phyloP scores from a whole-genome alignment of 225 moss, liverwort and hornwort genomes.

The Polytrichum commune region DNA sequence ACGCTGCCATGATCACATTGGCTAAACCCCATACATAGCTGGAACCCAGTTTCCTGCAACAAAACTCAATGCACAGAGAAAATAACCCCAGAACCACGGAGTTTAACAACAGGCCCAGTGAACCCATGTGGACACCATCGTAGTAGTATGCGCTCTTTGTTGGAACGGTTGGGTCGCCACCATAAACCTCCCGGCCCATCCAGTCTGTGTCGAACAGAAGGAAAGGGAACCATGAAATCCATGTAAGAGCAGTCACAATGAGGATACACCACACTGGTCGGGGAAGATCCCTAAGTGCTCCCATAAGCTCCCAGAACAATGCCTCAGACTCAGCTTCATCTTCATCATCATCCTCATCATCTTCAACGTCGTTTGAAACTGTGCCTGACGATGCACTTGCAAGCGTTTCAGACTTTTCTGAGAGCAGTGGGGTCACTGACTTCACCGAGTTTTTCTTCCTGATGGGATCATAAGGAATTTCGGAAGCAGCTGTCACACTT shows the following conservation, averaged over 20 bases:
- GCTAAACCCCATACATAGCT: slow-evolving; percentile 83
- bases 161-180: slow-evolving; percentile 38
- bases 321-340: slow-evolving; percentile 69
- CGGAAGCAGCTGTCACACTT: slow-evolving; percentile 74
- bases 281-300: slow-evolving; percentile 66
- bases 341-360: slow-evolving; percentile 68
- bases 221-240: slow-evolving; percentile 97
- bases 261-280: slow-evolving; percentile 87
- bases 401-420: slow-evolving; percentile 22
- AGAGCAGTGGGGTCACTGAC: slow-evolving; percentile 49
- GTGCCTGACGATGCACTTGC: slow-evolving; percentile 19
- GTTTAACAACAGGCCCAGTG: slow-evolving; percentile 70
- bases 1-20: slow-evolving; percentile 60
- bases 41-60: slow-evolving; percentile 66
- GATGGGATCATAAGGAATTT: slow-evolving; percentile 57
- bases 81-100: slow-evolving; percentile 71
- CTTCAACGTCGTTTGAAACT: slow-evolving; percentile 42
- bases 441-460: slow-evolving; percentile 22
- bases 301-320: slow-evolving; percentile 68
- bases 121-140: slow-evolving; percentile 79
- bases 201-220: slow-evolving; percentile 94
- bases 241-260: slow-evolving; percentile 72
- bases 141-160: slow-evolving; percentile 37
- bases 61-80: slow-evolving; percentile 66
- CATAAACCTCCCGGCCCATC: slow-evolving; percentile 97